Conservation (phyloP, 176 grass and related monocot genomes). For the Dendrocalamus sinicus region DNA sequence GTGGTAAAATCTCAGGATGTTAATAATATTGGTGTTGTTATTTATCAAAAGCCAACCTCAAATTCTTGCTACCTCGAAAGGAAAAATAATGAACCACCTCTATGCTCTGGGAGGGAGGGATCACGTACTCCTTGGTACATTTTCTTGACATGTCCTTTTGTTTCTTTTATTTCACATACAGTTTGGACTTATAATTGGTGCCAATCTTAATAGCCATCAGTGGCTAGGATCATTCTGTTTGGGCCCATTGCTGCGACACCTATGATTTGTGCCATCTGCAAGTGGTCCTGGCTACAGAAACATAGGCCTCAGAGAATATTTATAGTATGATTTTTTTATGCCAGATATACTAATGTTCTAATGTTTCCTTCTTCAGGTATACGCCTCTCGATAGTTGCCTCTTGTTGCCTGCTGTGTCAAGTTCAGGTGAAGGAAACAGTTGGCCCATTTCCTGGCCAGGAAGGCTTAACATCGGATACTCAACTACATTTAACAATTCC, state of each 20-base stretch:
- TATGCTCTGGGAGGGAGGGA: conserved; percentile 56
- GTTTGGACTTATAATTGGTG: not conserved
- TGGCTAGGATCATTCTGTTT: conserved; percentile 28
- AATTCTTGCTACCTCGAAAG: conserved; percentile 77
- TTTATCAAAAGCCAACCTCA: conserved; percentile 87
- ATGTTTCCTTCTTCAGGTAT: conserved; percentile 62
- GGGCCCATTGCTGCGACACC: not conserved
- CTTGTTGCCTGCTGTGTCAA: conserved; percentile 44
- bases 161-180: conserved; percentile 13
- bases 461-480: conserved; percentile 62
- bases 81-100: conserved; percentile 52
- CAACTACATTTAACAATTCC: conserved; percentile 40
- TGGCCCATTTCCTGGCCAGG: conserved; percentile 85
- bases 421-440: conserved; percentile 46
- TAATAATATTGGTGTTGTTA: conserved; percentile 80
- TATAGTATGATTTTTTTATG: conserved; percentile 26
- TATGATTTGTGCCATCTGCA: conserved; percentile 32
- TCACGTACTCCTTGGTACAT: conserved; percentile 65
- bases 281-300: conserved; percentile 6
- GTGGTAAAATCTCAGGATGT: conserved; percentile 65
- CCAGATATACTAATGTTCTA: conserved; percentile 31
- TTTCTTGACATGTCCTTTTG: conserved; percentile 25
- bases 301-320: not conserved
- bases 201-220: conserved; percentile 9
- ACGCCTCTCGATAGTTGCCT: conserved; percentile 76